Evolutionary conservation across 768 basidiomycete species (phyloP).

Genomic region (Termitomyces eurrhizus): DNA sequence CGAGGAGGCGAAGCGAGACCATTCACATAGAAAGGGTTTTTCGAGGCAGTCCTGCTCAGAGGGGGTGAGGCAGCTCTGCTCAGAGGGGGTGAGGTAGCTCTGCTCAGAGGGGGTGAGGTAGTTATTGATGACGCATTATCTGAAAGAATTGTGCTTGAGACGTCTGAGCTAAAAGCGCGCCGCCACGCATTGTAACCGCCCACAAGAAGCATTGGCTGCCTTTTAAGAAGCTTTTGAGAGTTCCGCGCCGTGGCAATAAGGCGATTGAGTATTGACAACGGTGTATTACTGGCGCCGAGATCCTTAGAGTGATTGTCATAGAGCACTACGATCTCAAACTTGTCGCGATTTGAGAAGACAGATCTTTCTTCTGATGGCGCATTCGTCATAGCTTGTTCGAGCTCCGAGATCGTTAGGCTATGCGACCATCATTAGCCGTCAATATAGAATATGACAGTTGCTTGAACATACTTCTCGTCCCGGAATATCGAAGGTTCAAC

Average conservation of each 20-base stretch:
- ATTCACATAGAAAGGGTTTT: constrained; percentile 22
- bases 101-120: constrained; percentile 21
- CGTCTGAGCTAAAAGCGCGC: constrained; percentile 39
- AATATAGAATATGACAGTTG: background rate
- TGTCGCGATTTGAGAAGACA: constrained; percentile 81
- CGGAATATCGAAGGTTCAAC: constrained; percentile 77
- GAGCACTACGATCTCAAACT: constrained; percentile 84
- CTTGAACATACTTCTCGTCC: constrained; percentile 58
- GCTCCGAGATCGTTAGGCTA: constrained; percentile 60
- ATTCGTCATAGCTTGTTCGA: constrained; percentile 74
- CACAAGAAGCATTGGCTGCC: constrained; percentile 77
- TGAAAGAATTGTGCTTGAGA: constrained; percentile 16
- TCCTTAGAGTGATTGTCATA: constrained; percentile 68
- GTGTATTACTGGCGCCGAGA: constrained; percentile 44
- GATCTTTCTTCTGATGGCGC: constrained; percentile 66
- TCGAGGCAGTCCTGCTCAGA: constrained; percentile 22
- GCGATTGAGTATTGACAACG: constrained; percentile 56
- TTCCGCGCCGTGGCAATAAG: constrained; percentile 67
- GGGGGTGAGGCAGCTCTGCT: constrained; percentile 20
- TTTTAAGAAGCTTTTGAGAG: constrained; percentile 65
- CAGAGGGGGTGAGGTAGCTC: constrained; percentile 18
- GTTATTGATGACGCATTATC: constrained; percentile 5
- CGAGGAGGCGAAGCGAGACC: constrained; percentile 13
- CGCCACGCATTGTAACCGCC: constrained; percentile 88
- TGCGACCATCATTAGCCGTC: constrained; percentile 2